Conservation (phyloP, 1,284 basidiomycete species). For the Neotropicomus parvogracilis region DNA sequence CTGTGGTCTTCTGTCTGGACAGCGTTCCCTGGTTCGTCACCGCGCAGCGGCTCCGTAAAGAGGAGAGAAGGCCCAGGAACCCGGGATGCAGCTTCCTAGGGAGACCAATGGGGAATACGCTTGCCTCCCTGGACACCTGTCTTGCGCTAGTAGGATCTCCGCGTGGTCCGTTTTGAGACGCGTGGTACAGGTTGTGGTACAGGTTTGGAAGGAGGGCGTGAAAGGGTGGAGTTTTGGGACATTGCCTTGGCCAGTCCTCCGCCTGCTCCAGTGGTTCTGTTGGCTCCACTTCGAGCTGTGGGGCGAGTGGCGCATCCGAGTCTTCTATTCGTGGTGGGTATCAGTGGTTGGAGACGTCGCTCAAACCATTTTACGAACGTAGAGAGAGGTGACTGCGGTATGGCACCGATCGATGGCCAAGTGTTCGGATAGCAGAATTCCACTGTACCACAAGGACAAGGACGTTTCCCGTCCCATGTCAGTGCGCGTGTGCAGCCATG, state of each 20-base stretch:
- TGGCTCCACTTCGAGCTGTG: background rate
- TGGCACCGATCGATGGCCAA: background rate
- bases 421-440: background rate
- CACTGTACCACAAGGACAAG: background rate
- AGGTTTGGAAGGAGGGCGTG: slow-evolving; percentile 2
- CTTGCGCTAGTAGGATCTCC: background rate
- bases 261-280: slow-evolving; percentile 6
- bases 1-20: background rate
- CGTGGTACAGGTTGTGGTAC: no score
- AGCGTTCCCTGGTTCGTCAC: no score
- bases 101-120: no score
- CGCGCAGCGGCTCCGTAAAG: no score
- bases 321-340: background rate
- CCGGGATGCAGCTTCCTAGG: no score
- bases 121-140: slow-evolving; percentile 1
- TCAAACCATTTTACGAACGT: slow-evolving; percentile 13
- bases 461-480: background rate
- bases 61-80: no score
- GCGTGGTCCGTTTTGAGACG: background rate
- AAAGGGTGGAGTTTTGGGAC: slow-evolving; percentile 16
- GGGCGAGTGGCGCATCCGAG: background rate
- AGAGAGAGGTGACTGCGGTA: background rate
- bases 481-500: background rate
- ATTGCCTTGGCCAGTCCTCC: slow-evolving; percentile 1
- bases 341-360: background rate